A percentile compares a stretch with the other conserved stretches of the same genome.
Conservation (phyloP, 345 rosid species). For the Rubroshorea leprosula region DNA sequence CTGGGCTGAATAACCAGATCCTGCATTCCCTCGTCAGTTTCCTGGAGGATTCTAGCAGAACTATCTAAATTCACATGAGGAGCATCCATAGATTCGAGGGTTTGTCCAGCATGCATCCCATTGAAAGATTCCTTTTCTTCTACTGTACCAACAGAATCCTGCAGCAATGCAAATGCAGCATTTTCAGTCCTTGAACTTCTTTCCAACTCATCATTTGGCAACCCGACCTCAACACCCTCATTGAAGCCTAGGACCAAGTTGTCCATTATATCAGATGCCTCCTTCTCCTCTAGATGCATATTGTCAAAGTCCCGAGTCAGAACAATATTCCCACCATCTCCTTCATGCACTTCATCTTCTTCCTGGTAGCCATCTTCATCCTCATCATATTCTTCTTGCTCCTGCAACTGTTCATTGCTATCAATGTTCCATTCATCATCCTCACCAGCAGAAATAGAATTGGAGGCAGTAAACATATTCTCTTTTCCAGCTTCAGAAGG, state of each 20-base stretch:
- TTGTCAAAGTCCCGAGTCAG: conserved; percentile 50
- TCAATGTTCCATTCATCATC: conserved; percentile 87
- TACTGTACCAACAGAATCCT: conserved; percentile 28
- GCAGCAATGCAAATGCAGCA: conserved; percentile 33
- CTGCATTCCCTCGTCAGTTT: conserved; percentile 50
- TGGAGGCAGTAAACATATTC: conserved; percentile 39
- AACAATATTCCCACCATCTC: conserved; percentile 56
- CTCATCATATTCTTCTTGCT: conserved; percentile 94
- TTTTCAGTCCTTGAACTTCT: conserved; percentile 49
- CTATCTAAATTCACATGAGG: conserved; percentile 30
- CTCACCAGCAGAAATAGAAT: conserved; percentile 58
- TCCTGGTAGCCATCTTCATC: conserved; percentile 85
- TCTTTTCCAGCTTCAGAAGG: conserved; percentile 40
- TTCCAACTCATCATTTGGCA: conserved; percentile 76
- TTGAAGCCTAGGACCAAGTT: conserved; percentile 78
- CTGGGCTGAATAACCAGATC: conserved; percentile 39
- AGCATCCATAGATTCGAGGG: conserved; percentile 38
- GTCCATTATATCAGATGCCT: conserved; percentile 37
- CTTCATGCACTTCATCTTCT: conserved; percentile 74
- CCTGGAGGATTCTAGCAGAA: conserved; percentile 43
- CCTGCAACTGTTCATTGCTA: conserved; percentile 56
- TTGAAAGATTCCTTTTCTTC: conserved; percentile 40
- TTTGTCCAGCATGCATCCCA: conserved; percentile 30
- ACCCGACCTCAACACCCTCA: conserved; percentile 80
- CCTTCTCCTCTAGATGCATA: conserved; percentile 55